Evolutionary conservation across 331 rosid species (phyloP).

Genomic region (Telfairia occidentalis): DNA sequence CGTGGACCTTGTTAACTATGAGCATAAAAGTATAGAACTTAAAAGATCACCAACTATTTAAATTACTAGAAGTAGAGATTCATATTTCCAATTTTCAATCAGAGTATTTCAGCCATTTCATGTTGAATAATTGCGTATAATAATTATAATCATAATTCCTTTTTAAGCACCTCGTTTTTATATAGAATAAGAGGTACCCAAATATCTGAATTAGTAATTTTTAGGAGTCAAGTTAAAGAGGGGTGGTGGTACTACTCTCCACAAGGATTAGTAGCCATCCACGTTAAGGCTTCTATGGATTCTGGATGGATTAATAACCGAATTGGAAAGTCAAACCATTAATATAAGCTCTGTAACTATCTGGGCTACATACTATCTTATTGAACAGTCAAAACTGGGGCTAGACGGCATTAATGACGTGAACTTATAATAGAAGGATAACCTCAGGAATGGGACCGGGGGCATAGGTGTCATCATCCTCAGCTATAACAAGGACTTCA

Average conservation of each 20-base stretch:
- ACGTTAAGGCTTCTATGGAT: background rate
- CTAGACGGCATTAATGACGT: background rate
- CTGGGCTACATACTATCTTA: background rate
- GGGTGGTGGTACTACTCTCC: background rate
- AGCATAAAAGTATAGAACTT: background rate
- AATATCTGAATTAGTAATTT: background rate
- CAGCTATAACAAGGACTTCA: constrained; percentile 95
- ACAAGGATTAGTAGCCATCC: background rate
- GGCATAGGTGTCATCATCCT: constrained; percentile 93
- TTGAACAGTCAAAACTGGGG: background rate
- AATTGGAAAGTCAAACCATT: background rate
- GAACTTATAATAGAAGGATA: constrained; percentile 23
- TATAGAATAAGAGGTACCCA: background rate
- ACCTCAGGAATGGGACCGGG: constrained; percentile 86
- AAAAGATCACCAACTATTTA: background rate
- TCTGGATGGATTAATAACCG: background rate
- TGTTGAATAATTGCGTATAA: background rate
- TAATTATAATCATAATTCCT: background rate
- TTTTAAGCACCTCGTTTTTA: background rate
- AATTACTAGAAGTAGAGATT: background rate
- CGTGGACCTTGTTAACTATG: background rate
- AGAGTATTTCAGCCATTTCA: background rate
- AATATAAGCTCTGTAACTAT: background rate
- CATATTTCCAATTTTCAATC: background rate
- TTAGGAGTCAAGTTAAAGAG: background rate